A percentile compares a stretch with the other conserved stretches of the same genome.
phyloP scores from a whole-genome alignment of 352 stramenopile genomes.

The Phytophthora pseudosyringae region DNA sequence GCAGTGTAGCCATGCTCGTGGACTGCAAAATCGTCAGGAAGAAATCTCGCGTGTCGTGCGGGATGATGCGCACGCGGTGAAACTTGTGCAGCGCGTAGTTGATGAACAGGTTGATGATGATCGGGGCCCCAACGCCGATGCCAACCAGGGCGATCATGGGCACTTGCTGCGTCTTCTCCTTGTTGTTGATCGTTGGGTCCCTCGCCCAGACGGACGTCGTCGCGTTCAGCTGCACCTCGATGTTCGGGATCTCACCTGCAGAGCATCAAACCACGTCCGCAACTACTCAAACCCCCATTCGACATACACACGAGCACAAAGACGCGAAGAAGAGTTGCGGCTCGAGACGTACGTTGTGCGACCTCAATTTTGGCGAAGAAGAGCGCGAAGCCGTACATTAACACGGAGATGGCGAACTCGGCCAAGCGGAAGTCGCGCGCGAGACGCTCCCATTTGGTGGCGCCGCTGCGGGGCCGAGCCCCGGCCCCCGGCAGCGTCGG shows the following conservation, averaged over 20 bases:
- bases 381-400: conserved; percentile 48
- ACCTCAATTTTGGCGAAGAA: conserved; percentile 48
- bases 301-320: background rate
- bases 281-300: conserved; percentile 17
- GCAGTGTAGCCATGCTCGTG: conserved; percentile 55
- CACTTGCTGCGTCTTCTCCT: conserved; percentile 66
- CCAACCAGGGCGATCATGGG: conserved; percentile 58
- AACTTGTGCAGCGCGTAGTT: conserved; percentile 71
- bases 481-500: conserved; percentile 9
- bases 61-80: conserved; percentile 59
- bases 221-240: conserved; percentile 57
- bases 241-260: conserved; percentile 57
- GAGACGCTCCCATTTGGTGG: conserved; percentile 30
- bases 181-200: conserved; percentile 65
- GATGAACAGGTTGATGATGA: conserved; percentile 66
- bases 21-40: conserved; percentile 73
- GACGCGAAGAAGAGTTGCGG: background rate
- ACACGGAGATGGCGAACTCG: conserved; percentile 42
- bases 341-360: conserved; percentile 36
- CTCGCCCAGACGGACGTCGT: conserved; percentile 56
- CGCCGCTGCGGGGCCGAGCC: background rate
- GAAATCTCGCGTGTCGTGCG: conserved; percentile 84
- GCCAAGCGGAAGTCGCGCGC: conserved; percentile 32
- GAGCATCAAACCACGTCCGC: conserved; percentile 12
- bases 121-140: conserved; percentile 42